Evolutionary conservation across 1,284 basidiomycete genomes (phyloP).

Genomic region (Coniferiporia weirii): DNA sequence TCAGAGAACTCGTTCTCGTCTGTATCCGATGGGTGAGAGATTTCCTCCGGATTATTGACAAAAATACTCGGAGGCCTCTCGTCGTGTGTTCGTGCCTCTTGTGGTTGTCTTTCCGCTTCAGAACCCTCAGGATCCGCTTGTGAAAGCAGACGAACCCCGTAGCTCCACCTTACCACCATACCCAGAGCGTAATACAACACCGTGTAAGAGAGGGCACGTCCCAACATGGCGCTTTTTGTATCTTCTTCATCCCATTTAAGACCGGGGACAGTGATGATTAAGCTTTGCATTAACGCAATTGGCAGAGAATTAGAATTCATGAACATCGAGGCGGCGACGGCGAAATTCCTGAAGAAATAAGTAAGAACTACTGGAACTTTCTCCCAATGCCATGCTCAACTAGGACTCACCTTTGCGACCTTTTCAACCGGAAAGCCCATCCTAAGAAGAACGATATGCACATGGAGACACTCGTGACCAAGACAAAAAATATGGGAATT

Average conservation of each 20-base stretch:
- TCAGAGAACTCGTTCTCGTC: neutral
- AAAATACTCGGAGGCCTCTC: constrained; percentile 18
- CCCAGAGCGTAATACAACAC: constrained; percentile 91
- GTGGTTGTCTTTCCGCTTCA: constrained; percentile 22
- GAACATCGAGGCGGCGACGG: constrained; percentile 82
- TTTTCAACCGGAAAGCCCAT: constrained; percentile 47
- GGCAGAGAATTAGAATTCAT: constrained; percentile 94
- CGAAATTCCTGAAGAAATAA: constrained; percentile 57
- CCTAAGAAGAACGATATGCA: constrained; percentile 46
- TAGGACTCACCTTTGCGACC: constrained; percentile 53
- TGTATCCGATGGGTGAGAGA: neutral
- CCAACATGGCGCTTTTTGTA: constrained; percentile 82
- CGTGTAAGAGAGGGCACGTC: constrained; percentile 87
- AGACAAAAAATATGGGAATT: constrained; percentile 78
- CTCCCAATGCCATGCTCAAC: neutral
- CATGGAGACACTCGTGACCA: constrained; percentile 67
- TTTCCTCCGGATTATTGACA: neutral
- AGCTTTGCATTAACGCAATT: constrained; percentile 86
- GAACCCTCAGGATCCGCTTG: constrained; percentile 57
- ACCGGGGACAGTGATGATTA: constrained; percentile 80
- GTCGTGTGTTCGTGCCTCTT: constrained; percentile 20
- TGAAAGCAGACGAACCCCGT: constrained; percentile 75
- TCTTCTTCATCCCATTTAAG: constrained; percentile 84
- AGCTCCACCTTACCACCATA: constrained; percentile 92
- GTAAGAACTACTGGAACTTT: neutral